A percentile compares a stretch with the other conserved stretches of the same genome.
These are phyloP conservation scores for Alternaria longipes DNA, from an alignment of 2,329 filamentous ascomycete species.

Conservation along the genomic window DNA sequence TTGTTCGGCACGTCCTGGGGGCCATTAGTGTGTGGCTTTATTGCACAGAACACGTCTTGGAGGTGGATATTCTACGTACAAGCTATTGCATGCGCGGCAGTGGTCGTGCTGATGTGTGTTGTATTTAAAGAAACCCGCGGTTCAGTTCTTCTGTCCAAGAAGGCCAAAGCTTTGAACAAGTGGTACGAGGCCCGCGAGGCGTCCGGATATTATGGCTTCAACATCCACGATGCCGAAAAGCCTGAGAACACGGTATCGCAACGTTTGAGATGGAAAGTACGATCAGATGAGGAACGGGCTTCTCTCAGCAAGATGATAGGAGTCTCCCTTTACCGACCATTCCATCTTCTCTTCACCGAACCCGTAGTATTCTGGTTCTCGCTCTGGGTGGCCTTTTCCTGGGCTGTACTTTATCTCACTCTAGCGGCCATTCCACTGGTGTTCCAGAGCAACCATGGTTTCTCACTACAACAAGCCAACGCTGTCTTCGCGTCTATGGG, in stretches of 20 bases:
- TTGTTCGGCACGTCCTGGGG: slow-evolving; percentile 82
- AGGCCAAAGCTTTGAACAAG: slow-evolving; percentile 75
- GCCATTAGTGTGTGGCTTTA: slow-evolving; percentile 74
- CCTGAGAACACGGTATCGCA: slow-evolving; percentile 48
- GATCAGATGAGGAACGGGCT: slow-evolving; percentile 77
- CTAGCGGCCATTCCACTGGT: slow-evolving; percentile 84
- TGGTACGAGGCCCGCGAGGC: slow-evolving; percentile 81
- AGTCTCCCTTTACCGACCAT: slow-evolving; percentile 79
- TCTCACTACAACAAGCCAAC: slow-evolving; percentile 72
- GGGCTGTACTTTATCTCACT: slow-evolving; percentile 87
- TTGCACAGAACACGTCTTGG: slow-evolving; percentile 75
- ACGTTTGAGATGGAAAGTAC: slow-evolving; percentile 81
- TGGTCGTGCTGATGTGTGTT: slow-evolving; percentile 71
- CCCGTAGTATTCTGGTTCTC: slow-evolving; percentile 87
- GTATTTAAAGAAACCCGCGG: slow-evolving; percentile 86
- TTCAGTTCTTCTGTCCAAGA: slow-evolving; percentile 78
- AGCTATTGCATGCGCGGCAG: slow-evolving; percentile 70
- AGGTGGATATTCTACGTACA: slow-evolving; percentile 92
- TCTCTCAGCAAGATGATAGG: slow-evolving; percentile 74
- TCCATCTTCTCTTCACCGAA: slow-evolving; percentile 78
- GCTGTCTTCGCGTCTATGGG: slow-evolving; percentile 79
- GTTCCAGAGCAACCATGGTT: slow-evolving; percentile 73
- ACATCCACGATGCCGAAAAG: slow-evolving; percentile 50
- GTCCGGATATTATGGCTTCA: slow-evolving; percentile 67
- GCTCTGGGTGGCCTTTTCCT: slow-evolving; percentile 88